phyloP scores from a whole-genome alignment of 2,329 filamentous ascomycete genomes.

The Tolypocladium nubicola region DNA sequence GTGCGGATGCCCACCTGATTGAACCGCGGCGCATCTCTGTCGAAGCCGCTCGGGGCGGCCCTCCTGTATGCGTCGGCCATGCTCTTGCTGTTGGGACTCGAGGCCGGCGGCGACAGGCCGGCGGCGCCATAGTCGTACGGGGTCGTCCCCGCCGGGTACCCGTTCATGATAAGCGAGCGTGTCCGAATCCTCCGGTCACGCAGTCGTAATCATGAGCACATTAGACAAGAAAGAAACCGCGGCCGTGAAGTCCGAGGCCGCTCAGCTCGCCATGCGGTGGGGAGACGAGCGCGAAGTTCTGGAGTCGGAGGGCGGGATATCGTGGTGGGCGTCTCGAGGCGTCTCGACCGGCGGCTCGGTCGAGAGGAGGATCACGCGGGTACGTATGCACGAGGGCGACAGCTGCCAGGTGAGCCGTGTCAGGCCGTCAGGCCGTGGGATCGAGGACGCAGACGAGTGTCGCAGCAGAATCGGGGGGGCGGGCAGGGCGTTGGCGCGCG shows the following conservation, averaged over 20 bases:
- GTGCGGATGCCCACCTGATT: conserved; percentile 41
- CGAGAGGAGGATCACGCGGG: not conserved
- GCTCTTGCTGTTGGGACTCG: conserved; percentile 32
- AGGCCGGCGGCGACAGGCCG: conserved; percentile 20
- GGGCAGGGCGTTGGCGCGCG: not conserved
- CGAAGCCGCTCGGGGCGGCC: conserved; percentile 21
- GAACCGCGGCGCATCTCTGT: conserved; percentile 35
- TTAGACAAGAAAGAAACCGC: conserved; percentile 6
- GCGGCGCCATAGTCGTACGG: conserved; percentile 24
- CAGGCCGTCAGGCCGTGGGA: not conserved
- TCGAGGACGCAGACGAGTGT: not conserved
- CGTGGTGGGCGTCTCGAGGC: no score
- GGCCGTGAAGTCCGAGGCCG: conserved; percentile 1
- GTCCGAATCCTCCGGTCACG: conserved; percentile 3
- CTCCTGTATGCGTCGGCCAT: conserved; percentile 49
- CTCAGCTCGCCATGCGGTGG: conserved; percentile 3
- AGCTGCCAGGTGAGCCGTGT: not conserved
- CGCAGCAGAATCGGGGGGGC: not conserved
- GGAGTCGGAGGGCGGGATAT: no score
- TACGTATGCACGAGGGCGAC: not conserved
- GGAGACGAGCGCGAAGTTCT: not conserved
- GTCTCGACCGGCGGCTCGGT: not conserved
- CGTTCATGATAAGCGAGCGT: conserved; percentile 24
- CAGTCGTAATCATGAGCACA: conserved; percentile 12
- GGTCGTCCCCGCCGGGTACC: conserved; percentile 22